Percentiles rank a stretch among this genome's conserved stretches.
Evolutionary conservation across 2,329 filamentous ascomycete genomes (phyloP).

Genomic region (Macrophomina pseudophaseolina): DNA sequence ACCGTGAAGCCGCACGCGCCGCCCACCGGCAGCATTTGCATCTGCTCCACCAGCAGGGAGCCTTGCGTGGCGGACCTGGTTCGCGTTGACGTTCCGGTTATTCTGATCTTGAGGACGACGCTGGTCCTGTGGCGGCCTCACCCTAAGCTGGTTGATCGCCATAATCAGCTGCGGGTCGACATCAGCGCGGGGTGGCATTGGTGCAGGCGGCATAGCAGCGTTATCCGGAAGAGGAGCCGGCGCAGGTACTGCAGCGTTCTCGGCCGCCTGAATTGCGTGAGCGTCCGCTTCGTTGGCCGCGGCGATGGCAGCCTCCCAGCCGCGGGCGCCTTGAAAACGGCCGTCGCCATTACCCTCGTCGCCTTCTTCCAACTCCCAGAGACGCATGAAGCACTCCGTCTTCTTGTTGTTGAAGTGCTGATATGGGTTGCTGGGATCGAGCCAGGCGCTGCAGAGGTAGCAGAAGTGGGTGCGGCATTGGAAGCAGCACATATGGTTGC

Average conservation of each 20-base stretch:
- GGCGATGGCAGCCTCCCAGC: conserved; percentile 49
- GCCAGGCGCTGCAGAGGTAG: conserved; percentile 89
- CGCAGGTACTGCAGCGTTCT: conserved; percentile 33
- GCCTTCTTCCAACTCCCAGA: conserved; percentile 89
- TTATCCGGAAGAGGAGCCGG: background rate
- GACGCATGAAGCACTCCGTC: conserved; percentile 73
- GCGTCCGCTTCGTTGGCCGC: conserved; percentile 38
- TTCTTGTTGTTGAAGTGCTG: conserved; percentile 81
- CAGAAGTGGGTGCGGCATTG: conserved; percentile 93
- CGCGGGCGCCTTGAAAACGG: conserved; percentile 49
- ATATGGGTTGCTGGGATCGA: conserved; percentile 82
- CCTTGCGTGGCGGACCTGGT: background rate
- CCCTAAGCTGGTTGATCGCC: conserved; percentile 13
- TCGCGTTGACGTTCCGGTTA: background rate
- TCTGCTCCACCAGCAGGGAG: background rate
- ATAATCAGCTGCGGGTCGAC: background rate
- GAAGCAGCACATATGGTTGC: conserved; percentile 96
- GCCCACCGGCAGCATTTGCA: background rate
- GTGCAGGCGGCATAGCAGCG: background rate
- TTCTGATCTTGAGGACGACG: background rate
- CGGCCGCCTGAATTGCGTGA: conserved; percentile 36
- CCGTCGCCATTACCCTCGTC: conserved; percentile 66
- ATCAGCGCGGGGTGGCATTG: conserved; percentile 8
- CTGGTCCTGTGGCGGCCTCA: background rate
- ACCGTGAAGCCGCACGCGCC: background rate